phyloP scores from a whole-genome alignment of 768 basidiomycete genomes.

The Sarcodon aspratus region DNA sequence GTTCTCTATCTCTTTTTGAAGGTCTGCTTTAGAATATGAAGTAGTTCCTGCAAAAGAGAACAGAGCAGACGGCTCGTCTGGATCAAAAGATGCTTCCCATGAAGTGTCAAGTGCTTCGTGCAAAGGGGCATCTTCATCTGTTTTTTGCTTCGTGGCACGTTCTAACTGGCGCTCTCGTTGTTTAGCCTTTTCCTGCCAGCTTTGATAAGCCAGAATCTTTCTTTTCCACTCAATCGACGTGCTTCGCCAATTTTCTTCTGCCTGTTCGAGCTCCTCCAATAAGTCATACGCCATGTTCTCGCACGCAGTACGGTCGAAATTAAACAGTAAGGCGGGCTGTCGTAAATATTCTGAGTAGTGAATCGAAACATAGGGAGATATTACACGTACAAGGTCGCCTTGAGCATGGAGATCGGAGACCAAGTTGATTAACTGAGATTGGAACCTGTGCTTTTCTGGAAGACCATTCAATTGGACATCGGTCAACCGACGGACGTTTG shows the following conservation, averaged over 20 bases:
- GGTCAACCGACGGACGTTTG: slow-evolving; percentile 14
- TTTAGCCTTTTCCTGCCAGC: slow-evolving; percentile 34
- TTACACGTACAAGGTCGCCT: slow-evolving; percentile 39
- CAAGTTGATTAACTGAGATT: slow-evolving; percentile 35
- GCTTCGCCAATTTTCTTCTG: slow-evolving; percentile 40
- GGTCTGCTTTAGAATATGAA: slow-evolving; percentile 32
- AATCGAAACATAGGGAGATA: neutral
- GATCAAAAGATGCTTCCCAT: slow-evolving; percentile 50
- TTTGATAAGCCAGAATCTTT: slow-evolving; percentile 40
- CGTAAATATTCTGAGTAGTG: neutral
- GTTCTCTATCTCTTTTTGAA: slow-evolving; percentile 33
- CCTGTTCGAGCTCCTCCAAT: slow-evolving; percentile 20
- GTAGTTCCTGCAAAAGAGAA: slow-evolving; percentile 47
- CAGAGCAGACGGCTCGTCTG: slow-evolving; percentile 39
- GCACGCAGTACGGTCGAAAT: slow-evolving; percentile 49
- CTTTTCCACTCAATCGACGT: slow-evolving; percentile 34
- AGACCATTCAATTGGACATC: slow-evolving; percentile 17
- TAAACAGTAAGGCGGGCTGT: slow-evolving; percentile 60
- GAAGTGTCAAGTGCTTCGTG: slow-evolving; percentile 13
- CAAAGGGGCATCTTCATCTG: slow-evolving; percentile 15
- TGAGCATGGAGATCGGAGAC: slow-evolving; percentile 44
- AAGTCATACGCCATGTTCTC: slow-evolving; percentile 39
- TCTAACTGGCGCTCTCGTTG: slow-evolving; percentile 34
- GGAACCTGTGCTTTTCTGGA: slow-evolving; percentile 22
- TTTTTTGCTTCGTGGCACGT: slow-evolving; percentile 27